Conservation (phyloP, 805 yeast species). For the Naumovozyma baii region DNA sequence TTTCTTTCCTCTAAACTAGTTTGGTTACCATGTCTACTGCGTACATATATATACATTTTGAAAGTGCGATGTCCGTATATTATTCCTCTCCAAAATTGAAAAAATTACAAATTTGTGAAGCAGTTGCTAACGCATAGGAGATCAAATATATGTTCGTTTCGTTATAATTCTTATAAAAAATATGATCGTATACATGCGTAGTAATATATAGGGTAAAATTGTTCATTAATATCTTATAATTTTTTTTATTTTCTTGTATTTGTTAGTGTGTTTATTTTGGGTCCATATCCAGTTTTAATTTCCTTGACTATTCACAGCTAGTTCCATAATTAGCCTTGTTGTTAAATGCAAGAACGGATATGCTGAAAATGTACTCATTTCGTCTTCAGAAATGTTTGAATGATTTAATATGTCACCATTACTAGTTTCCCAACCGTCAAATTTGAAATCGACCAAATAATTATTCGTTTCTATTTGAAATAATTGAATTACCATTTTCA, state of each 20-base stretch:
- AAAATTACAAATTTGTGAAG: not conserved
- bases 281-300: no score
- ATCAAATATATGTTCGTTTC: not conserved
- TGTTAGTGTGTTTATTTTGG: no score
- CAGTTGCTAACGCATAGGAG: not conserved
- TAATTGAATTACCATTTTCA: slow-evolving; percentile 95
- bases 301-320: slow-evolving; percentile 82
- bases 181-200: slow-evolving; percentile 1
- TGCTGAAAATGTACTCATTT: slow-evolving; percentile 84
- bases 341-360: slow-evolving; percentile 92
- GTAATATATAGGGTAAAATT: not conserved
- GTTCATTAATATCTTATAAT: not conserved
- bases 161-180: slow-evolving; percentile 3
- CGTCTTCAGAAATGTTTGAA: slow-evolving; percentile 41
- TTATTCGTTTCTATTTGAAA: slow-evolving; percentile 94
- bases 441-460: slow-evolving; percentile 91
- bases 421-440: slow-evolving; percentile 86
- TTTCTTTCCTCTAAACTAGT: no score
- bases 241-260: slow-evolving; percentile 57
- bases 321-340: slow-evolving; percentile 86
- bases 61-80: no score
- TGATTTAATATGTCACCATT: slow-evolving; percentile 28
- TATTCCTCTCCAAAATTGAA: no score
- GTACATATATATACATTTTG: no score
- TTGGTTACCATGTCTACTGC: no score